These are phyloP conservation scores for Neurospora sp. DNA, from an alignment of 495 filamentous ascomycete genomes.

Conservation along the genomic window DNA sequence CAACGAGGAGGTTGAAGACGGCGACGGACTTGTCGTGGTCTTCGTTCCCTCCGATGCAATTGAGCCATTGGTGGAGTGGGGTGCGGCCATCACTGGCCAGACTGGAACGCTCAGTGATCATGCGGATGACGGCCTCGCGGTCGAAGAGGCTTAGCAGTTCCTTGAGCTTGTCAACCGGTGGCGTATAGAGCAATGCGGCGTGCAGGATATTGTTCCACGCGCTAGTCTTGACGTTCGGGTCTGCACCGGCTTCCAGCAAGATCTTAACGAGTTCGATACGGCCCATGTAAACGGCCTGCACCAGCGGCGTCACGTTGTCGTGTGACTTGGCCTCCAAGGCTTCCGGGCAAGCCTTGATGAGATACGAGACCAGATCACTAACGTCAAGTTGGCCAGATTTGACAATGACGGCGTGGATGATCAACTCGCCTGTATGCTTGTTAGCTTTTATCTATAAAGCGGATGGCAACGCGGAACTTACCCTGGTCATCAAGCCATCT, in stretches of 20 bases:
- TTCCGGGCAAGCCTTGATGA: constrained; percentile 47
- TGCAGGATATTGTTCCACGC: constrained; percentile 52
- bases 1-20: constrained; percentile 33
- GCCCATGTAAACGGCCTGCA: constrained; percentile 43
- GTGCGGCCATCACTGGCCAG: constrained; percentile 25
- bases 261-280: constrained; percentile 43
- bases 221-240: constrained; percentile 46
- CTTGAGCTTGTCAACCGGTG: constrained; percentile 20
- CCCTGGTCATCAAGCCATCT: constrained; percentile 50
- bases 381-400: constrained; percentile 26
- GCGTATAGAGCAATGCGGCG: constrained; percentile 30
- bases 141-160: constrained; percentile 45
- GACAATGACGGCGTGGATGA: constrained; percentile 56
- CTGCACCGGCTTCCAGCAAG: constrained; percentile 53
- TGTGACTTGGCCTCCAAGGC: constrained; percentile 45
- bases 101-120: constrained; percentile 30
- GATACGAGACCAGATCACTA: constrained; percentile 47
- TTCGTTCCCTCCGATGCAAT: constrained; percentile 1
- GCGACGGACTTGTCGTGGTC: constrained; percentile 10
- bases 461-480: constrained; percentile 17
- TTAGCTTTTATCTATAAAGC: constrained; percentile 13
- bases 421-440: constrained; percentile 40
- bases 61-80: constrained; percentile 30
- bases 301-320: constrained; percentile 49
- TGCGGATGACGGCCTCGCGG: constrained; percentile 24